Percentiles rank a stretch among this genome's conserved stretches.
Conservation (phyloP, 2,329 filamentous ascomycete genomes). For the Epichloe sp. region DNA sequence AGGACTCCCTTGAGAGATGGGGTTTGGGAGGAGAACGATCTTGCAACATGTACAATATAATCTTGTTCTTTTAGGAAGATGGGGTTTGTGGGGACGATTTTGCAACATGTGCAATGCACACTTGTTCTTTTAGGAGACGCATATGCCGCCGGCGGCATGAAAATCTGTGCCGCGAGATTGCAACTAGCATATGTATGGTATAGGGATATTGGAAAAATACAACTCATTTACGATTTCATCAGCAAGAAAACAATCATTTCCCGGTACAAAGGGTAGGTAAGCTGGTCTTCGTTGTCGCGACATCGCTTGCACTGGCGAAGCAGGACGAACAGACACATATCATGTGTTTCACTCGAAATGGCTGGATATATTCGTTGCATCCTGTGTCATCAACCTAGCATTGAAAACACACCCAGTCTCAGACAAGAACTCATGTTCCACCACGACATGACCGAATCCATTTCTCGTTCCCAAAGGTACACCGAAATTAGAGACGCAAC, state of each 20-base stretch:
- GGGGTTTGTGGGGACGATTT: not conserved
- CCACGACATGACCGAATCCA: not conserved
- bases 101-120: not conserved
- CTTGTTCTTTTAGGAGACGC: not conserved
- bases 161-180: not conserved
- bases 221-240: no score
- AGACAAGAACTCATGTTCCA: not conserved
- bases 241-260: no score
- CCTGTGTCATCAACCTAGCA: not conserved
- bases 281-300: not conserved
- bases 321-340: not conserved
- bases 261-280: no score
- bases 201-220: not conserved
- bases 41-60: no score
- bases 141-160: not conserved
- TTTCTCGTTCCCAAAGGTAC: not conserved
- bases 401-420: not conserved
- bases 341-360: constrained; percentile 11
- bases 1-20: constrained; percentile 25
- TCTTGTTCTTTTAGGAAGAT: no score
- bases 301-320: not conserved
- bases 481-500: constrained; percentile 1
- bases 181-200: not conserved
- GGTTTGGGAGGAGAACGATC: not conserved
- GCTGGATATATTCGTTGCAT: constrained; percentile 15